Base-by-base conservation (phyloP, 352 stramenopile genomes). In the Phytophthora megakarya region DNA sequence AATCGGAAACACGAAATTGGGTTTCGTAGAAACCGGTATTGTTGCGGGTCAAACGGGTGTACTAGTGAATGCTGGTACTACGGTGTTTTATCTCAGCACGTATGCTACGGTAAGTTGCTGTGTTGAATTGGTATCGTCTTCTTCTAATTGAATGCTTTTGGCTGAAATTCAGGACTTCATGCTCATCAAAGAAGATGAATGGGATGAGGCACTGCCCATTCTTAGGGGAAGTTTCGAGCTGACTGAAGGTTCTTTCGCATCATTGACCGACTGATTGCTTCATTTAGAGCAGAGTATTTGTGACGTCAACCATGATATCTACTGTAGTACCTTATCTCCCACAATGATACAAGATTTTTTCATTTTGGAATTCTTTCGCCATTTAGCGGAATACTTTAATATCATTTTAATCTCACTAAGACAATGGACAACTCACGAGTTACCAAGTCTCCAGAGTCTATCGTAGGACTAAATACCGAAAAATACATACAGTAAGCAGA, bases 151-250 rank as follows among this genome's bases (percentile, higher is more conserved):
- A n/a, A n/a, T n/a, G n/a, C n/a, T n/a, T n/a, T n/a, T n/a, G n/a
- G n/a, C n/a, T n/a, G n/a, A n/a, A n/a, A 30, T 33, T 55, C n/a
- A 84, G 75, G 80, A 89, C 25, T 86, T 85, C 15, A 86, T 89
- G 80, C 40, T 89, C 9, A 85, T 89, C 72, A 89, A 89, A 52
- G 80, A 89, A 52, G 80, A 89, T 67, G 80, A 89, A 58, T 89
- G 80, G 80, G 61, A 74, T 15, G 75, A 84, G 23, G 70, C 80
- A 12, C 42, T 87, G 12, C 60, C 67, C 3, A 82, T 84, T 18
- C 54, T 89, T 25, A 67, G 71, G 13, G 54, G 54, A n/a, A 56
- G 84, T 55, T 89, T 84, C 44, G 37, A 52, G 42, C 46, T 88
- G 3, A 63, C 75, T 21, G 72, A 86, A 58, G 79, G 76, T 2